Evolutionary conservation across 2,329 filamentous ascomycete species (phyloP).

Genomic region (Coniochaeta prunicola): DNA sequence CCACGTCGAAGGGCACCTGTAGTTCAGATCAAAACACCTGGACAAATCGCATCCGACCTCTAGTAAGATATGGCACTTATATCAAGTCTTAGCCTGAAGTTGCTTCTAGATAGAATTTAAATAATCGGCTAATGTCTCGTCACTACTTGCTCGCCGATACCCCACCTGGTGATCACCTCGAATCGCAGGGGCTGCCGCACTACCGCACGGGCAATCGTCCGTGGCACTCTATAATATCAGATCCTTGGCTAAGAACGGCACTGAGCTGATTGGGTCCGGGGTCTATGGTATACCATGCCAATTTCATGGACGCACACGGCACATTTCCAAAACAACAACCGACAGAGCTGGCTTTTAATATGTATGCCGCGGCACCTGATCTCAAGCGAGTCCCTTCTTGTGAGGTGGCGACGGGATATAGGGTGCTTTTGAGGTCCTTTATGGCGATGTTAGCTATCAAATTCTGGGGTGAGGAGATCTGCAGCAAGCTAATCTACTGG

Average conservation of each 20-base stretch:
- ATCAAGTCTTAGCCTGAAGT: background rate
- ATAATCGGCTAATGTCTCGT: background rate
- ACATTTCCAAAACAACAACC: background rate
- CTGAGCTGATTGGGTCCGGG: background rate
- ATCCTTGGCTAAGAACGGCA: background rate
- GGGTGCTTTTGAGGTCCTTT: background rate
- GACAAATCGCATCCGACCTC: background rate
- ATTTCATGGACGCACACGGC: background rate
- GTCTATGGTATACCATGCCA: background rate
- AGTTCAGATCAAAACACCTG: background rate
- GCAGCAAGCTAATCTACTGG: background rate
- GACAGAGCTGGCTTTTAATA: background rate
- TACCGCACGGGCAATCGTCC: background rate
- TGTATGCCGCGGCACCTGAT: background rate
- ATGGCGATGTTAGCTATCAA: background rate
- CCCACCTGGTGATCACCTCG: background rate
- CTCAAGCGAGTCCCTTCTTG: background rate
- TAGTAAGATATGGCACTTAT: background rate
- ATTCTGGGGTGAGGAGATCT: background rate
- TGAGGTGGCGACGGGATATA: background rate
- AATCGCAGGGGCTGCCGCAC: background rate
- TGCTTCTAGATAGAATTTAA: background rate
- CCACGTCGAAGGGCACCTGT: no score
- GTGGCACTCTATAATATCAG: background rate
- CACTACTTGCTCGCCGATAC: background rate